Conservation (phyloP, 805 yeast genomes). For the Myxozyma melibiosi region DNA sequence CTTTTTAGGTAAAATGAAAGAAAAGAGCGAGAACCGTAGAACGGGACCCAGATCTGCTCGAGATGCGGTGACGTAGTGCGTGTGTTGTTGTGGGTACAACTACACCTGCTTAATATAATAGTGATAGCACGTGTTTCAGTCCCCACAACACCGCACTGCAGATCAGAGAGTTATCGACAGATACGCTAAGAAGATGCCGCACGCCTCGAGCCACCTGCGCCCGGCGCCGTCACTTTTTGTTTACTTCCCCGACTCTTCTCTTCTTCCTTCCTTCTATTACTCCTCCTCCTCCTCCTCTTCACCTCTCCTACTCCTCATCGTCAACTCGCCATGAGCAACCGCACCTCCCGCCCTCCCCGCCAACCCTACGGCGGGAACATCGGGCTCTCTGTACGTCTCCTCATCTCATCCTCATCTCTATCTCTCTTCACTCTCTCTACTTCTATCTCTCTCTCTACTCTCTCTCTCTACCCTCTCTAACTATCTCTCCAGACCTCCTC, state of each 20-base stretch:
- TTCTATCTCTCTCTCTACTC: not conserved
- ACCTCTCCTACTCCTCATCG: not conserved
- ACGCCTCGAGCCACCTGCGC: conserved; percentile 1
- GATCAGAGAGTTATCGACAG: conserved; percentile 2
- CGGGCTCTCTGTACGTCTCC: conserved; percentile 2
- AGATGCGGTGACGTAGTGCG: conserved; percentile 8
- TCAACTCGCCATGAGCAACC: conserved; percentile 1
- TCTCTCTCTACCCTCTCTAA: not conserved
- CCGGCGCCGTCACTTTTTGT: not conserved
- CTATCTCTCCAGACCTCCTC: not conserved
- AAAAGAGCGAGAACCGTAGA: no score
- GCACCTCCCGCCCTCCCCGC: conserved; percentile 10
- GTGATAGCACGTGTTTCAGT: not conserved
- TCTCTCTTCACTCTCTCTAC: not conserved
- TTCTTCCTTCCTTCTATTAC: not conserved
- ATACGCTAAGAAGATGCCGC: not conserved
- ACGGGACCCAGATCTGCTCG: not conserved
- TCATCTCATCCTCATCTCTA: not conserved
- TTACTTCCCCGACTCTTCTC: not conserved
- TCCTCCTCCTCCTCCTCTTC: not conserved
- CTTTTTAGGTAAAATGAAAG: no score
- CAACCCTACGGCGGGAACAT: conserved; percentile 15
- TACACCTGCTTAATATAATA: no score
- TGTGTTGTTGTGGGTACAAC: not conserved
- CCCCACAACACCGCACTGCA: conserved; percentile 5